Evolutionary conservation across 305 asterid genomes (phyloP).

Genomic region (Nicotiana rustica): DNA sequence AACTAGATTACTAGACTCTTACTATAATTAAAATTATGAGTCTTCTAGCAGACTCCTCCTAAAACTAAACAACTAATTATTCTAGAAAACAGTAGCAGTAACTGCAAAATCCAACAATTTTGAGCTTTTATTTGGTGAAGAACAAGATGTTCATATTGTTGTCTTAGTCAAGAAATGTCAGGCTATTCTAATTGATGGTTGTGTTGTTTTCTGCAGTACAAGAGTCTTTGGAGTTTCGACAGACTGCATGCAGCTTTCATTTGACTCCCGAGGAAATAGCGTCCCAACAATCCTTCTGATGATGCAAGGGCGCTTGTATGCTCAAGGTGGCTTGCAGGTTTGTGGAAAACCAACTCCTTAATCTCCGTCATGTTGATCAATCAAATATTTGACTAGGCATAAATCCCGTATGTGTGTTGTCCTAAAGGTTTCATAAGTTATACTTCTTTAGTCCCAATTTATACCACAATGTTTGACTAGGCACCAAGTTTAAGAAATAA

Average conservation of each 20-base stretch:
- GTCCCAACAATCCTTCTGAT: constrained; percentile 89
- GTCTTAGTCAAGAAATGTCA: neutral
- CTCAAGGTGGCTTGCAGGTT: constrained; percentile 83
- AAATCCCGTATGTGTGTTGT: neutral
- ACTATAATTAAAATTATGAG: no score
- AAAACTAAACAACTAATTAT: no score
- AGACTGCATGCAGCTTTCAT: constrained; percentile 93
- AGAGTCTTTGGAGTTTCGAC: constrained; percentile 96
- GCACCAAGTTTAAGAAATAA: no score
- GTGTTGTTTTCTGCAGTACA: constrained; percentile 54
- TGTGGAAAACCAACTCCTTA: neutral
- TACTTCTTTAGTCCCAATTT: neutral
- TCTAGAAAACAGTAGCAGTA: no score
- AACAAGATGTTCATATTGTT: neutral
- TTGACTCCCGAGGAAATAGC: constrained; percentile 82
- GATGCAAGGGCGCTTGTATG: constrained; percentile 87
- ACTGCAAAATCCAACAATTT: no score
- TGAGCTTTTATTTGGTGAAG: neutral
- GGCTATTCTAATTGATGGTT: neutral
- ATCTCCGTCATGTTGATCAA: neutral
- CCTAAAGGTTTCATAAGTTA: neutral
- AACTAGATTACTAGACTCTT: no score
- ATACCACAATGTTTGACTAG: neutral
- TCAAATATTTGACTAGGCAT: neutral
- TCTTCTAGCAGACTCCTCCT: no score